Percentiles rank a stretch among this genome's conserved stretches.
Evolutionary conservation across 805 yeast genomes (phyloP).

Genomic region (Debaryomyces prosopidis): DNA sequence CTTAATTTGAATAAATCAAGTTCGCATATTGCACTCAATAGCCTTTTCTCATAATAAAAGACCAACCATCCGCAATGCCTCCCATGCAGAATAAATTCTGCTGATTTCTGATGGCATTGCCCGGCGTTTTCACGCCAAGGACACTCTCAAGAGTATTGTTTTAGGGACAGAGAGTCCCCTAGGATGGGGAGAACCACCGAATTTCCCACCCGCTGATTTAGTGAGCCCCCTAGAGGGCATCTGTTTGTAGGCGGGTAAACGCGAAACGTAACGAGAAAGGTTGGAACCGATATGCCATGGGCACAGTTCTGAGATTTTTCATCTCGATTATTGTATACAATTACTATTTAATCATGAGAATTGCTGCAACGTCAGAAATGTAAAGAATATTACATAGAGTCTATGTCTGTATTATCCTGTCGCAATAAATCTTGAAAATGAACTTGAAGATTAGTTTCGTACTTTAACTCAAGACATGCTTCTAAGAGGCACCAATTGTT

Average conservation of each 20-base stretch:
- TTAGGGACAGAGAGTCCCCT: constrained; percentile 7
- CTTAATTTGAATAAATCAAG: constrained; percentile 26
- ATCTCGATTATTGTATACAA: too few relatives aligned
- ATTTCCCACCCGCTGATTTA: constrained; percentile 56
- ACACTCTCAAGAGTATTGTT: constrained; percentile 53
- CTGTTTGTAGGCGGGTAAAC: constrained; percentile 44
- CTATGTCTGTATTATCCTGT: too few relatives aligned
- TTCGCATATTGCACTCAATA: constrained; percentile 65
- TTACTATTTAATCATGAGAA: too few relatives aligned
- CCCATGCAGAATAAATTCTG: constrained; percentile 41
- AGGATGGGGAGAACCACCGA: constrained; percentile 60
- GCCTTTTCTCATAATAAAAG: constrained; percentile 35
- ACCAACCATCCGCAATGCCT: constrained; percentile 61
- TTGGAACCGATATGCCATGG: constrained; percentile 21
- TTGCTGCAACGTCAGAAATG: too few relatives aligned
- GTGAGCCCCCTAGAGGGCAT: constrained; percentile 4
- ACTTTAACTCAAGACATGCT: too few relatives aligned
- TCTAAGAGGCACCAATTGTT: too few relatives aligned
- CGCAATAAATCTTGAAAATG: too few relatives aligned
- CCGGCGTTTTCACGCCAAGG: constrained; percentile 59
- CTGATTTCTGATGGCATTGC: constrained; percentile 57
- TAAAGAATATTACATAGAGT: too few relatives aligned
- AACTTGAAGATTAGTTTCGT: too few relatives aligned
- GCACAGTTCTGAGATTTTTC: constrained; percentile 4
- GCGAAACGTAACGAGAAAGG: constrained; percentile 48